Base-by-base conservation (phyloP, 306 rosid species). In the Gillenia trifoliata region DNA sequence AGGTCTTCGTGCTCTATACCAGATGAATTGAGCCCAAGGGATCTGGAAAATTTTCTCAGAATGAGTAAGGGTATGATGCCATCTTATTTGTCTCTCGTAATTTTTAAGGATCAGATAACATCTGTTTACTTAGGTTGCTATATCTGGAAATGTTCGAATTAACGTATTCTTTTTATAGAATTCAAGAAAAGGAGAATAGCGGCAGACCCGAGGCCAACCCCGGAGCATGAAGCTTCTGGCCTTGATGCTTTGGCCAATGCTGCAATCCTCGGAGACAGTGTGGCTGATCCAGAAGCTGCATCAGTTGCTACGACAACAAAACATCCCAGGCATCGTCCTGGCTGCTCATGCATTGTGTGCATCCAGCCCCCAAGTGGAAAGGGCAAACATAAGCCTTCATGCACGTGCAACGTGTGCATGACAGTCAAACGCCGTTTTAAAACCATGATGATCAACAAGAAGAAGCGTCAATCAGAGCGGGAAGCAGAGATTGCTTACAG, bases 361-460 rank as follows among this genome's bases (percentile, higher is more conserved):
- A 94, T 94, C 88, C 99, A 94, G 81, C 99, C 99, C 68, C 99
- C 99, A 0, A 94, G 99, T 64, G 99, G 99, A 68, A 94, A 94
- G 85, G 99, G 99, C 52, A 94, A 94, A 88, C 99, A 94, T 89
- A 94, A 94, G 76, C 97, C 99, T 65, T 81, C 96, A 50, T 94
- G 99, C 89, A 90, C 92, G 13, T 94, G 99, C 85, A 85, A 85
- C 3, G 99, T 94, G 60, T 94, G 99, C 89, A 87, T 86, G 90
- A 90, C 99, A 23, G 99, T 94, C 43, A 94, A 94, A 75, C 97
- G 97, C 2, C 94, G 99, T 56, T 94, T 94, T 75, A 92, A 94
- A 83, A 94, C 99, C 82, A 79, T 92, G 57, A 94, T 92, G 99
- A 87, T 90, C 91, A 88, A 94, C 78, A 94, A 92, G 87, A 92